Conservation (phyloP, 208 protist genomes). For the Crithidia bombi region DNA sequence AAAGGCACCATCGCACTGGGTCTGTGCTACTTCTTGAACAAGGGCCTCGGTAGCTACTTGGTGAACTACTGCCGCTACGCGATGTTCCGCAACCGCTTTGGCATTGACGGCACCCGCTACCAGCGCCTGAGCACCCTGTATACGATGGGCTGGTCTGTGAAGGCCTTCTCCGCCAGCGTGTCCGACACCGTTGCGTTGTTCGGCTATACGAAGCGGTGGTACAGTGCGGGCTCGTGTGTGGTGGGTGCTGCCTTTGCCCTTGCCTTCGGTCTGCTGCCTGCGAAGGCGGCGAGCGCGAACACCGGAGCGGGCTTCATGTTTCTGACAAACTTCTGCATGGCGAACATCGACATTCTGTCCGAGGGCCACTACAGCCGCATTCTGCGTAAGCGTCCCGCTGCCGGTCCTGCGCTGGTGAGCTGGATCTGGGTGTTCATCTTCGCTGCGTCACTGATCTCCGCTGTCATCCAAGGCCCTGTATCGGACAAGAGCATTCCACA, state of each 20-base stretch:
- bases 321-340: conserved; percentile 53
- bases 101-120: conserved; percentile 46
- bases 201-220: conserved; percentile 75
- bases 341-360: conserved; percentile 74
- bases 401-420: conserved; percentile 54
- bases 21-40: conserved; percentile 50
- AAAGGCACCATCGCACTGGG: conserved; percentile 42
- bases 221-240: conserved; percentile 49
- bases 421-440: conserved; percentile 71
- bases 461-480: conserved; percentile 52
- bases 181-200: conserved; percentile 61
- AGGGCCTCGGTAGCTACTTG: conserved; percentile 47
- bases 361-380: conserved; percentile 76
- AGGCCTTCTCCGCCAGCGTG: conserved; percentile 55
- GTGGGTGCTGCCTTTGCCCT: conserved; percentile 44
- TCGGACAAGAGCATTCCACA: conserved; percentile 42
- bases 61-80: conserved; percentile 41
- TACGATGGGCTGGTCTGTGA: conserved; percentile 66
- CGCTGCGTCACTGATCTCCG: conserved; percentile 42
- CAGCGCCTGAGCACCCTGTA: conserved; percentile 54
- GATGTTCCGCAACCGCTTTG: conserved; percentile 59
- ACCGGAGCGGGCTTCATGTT: conserved; percentile 57
- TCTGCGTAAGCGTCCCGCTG: conserved; percentile 43
- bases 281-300: conserved; percentile 37
- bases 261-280: conserved; percentile 46